phyloP scores from a whole-genome alignment of 2,329 filamentous ascomycete genomes.

The Hymenoscyphus fraxineus region DNA sequence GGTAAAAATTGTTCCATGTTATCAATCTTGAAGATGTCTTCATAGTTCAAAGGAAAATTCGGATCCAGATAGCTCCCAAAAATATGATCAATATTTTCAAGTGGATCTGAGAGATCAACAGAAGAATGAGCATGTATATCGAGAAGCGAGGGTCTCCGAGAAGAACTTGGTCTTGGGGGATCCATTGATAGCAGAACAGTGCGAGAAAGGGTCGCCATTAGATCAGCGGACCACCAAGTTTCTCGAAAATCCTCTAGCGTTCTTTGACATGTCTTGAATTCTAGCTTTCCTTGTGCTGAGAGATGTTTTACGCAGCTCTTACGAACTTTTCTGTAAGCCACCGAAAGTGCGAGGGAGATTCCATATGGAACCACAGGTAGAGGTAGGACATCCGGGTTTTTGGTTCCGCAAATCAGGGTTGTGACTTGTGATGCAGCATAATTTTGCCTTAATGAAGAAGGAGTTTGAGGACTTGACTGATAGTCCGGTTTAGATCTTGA shows the following conservation, averaged over 20 bases:
- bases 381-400: constrained; percentile 2
- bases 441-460: constrained; percentile 7
- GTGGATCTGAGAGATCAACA: neutral
- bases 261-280: constrained; percentile 7
- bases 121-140: neutral
- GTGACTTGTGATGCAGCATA: constrained; percentile 2
- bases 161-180: neutral
- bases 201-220: constrained; percentile 7
- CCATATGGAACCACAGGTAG: constrained; percentile 8
- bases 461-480: neutral
- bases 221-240: constrained; percentile 11
- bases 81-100: constrained; percentile 10
- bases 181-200: neutral
- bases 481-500: neutral
- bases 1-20: neutral
- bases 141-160: neutral
- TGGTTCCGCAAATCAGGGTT: constrained; percentile 3
- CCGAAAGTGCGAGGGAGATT: constrained; percentile 10
- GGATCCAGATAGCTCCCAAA: constrained; percentile 9
- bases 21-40: neutral
- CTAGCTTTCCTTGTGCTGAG: neutral
- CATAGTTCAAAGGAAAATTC: constrained; percentile 11
- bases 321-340: constrained; percentile 9
- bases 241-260: neutral
- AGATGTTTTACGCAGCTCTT: constrained; percentile 2